Conservation (phyloP, 2,329 filamentous ascomycete genomes). For the Cladophialophora chaetospira region DNA sequence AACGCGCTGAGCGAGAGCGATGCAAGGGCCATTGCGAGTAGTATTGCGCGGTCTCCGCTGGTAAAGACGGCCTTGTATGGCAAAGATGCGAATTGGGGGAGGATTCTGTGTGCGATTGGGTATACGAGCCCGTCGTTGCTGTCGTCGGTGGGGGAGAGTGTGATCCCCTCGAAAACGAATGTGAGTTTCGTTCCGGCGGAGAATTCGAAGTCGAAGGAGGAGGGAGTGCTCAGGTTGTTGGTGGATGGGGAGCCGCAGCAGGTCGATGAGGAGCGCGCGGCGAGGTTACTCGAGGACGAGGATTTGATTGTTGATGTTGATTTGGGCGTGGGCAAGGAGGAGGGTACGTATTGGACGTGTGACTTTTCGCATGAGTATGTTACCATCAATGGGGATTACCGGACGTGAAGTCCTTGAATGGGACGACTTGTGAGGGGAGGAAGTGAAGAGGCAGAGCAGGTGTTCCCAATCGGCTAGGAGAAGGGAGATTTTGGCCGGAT, state of each 20-base stretch:
- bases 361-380: conserved; percentile 71
- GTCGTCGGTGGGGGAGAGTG: conserved; percentile 36
- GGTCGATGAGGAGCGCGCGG: conserved; percentile 63
- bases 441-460: too few relatives aligned
- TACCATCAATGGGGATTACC: conserved; percentile 69
- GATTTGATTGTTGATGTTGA: conserved; percentile 64
- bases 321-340: conserved; percentile 54
- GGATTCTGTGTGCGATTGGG: conserved; percentile 90
- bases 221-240: conserved; percentile 56
- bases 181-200: conserved; percentile 64
- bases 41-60: conserved; percentile 86
- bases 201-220: conserved; percentile 46
- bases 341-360: conserved; percentile 66
- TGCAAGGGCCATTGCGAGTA: conserved; percentile 77
- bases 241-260: conserved; percentile 63
- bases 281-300: conserved; percentile 61
- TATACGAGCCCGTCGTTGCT: conserved; percentile 52
- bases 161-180: conserved; percentile 59
- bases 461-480: too few relatives aligned
- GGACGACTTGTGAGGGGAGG: too few relatives aligned
- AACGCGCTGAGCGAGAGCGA: conserved; percentile 70
- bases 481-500: too few relatives aligned
- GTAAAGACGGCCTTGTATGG: conserved; percentile 98
- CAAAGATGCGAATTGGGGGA: conserved; percentile 97
- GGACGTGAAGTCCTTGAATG: conserved; percentile 50